phyloP scores from a whole-genome alignment of 371 early-diverging fungal species.

The Mucor velutinosus region DNA sequence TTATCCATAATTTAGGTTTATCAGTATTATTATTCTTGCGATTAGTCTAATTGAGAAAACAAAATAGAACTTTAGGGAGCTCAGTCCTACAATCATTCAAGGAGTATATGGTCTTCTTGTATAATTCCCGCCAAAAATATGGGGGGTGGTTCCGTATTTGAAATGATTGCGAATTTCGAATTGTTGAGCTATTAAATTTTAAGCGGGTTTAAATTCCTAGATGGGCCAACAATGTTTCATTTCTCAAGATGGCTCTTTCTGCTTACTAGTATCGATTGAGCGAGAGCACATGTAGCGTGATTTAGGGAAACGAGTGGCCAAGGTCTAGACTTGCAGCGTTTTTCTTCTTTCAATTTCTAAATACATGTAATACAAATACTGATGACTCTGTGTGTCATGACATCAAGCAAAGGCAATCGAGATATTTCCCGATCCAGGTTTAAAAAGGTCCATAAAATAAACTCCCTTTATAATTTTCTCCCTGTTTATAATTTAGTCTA shows the following conservation, averaged over 20 bases:
- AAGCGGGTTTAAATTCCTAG: neutral
- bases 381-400: constrained; percentile 11
- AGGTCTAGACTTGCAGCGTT: constrained; percentile 17
- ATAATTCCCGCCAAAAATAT: constrained; percentile 13
- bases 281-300: neutral
- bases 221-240: no score
- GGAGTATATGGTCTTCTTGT: neutral
- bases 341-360: neutral
- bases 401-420: constrained; percentile 23
- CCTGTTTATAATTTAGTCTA: neutral
- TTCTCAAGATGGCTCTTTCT: no score
- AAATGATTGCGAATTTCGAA: neutral
- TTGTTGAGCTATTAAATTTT: no score
- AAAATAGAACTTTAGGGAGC: neutral
- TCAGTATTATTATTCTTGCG: neutral
- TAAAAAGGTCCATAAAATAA: neutral
- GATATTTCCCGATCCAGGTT: constrained; percentile 29
- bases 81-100: neutral
- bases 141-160: neutral
- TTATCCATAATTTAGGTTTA: neutral
- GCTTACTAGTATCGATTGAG: no score
- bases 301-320: neutral
- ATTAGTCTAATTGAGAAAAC: constrained; percentile 3
- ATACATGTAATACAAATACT: constrained; percentile 3
- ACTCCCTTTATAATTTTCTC: constrained; percentile 6